Percentiles rank a stretch among this genome's conserved stretches.
phyloP scores from a whole-genome alignment of 2,329 filamentous ascomycete species.

The Ophiognomonia clavigignenti-juglandacearum region DNA sequence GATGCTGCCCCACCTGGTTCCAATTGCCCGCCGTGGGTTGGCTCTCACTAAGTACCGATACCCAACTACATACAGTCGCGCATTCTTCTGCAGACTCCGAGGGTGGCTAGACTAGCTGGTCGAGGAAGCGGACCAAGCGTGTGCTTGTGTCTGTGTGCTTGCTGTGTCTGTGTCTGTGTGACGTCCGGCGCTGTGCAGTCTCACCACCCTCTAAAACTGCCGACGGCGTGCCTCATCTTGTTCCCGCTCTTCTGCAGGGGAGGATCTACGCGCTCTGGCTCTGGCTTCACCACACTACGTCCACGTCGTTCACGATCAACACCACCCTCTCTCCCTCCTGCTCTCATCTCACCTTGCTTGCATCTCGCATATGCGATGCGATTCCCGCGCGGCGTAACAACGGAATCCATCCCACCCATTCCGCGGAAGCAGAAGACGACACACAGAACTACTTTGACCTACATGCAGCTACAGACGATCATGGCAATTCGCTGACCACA shows the following conservation, averaged over 20 bases:
- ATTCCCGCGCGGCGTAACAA: constrained; percentile 4
- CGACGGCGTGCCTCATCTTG: constrained; percentile 8
- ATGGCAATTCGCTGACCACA: constrained; percentile 21
- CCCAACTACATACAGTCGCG: neutral
- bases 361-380: constrained; percentile 8
- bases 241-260: neutral
- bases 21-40: neutral
- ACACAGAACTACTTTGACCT: constrained; percentile 1
- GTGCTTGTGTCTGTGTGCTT: neutral
- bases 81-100: neutral
- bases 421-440: too few species aligned
- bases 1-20: neutral
- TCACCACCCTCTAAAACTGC: constrained; percentile 9
- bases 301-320: neutral
- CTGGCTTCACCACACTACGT: neutral
- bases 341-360: neutral
- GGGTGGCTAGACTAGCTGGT: constrained; percentile 11
- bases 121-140: neutral
- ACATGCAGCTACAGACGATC: neutral
- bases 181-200: constrained; percentile 6
- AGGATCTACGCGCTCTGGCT: neutral
- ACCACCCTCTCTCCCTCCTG: neutral
- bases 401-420: neutral
- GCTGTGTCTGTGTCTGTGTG: constrained; percentile 6
- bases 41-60: neutral